Percentiles rank a stretch among this genome's conserved stretches.
Evolutionary conservation across 805 yeast genomes (phyloP).

Genomic region (Metahyphopichia silvanorum): DNA sequence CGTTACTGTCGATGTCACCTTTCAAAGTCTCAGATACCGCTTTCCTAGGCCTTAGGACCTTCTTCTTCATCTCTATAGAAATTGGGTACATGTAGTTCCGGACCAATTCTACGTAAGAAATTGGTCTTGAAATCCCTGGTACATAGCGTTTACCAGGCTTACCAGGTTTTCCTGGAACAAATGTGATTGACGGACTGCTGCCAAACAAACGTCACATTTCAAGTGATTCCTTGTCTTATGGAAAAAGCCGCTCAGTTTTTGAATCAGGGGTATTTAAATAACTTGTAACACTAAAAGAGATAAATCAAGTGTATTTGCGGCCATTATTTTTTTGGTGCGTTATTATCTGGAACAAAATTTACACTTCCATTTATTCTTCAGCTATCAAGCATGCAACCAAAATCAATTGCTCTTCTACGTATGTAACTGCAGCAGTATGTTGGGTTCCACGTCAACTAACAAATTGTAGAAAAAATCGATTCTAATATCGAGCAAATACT

Average conservation of each 20-base stretch:
- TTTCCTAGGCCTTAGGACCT: slow-evolving; percentile 30
- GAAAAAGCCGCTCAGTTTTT: no score
- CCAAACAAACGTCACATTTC: no score
- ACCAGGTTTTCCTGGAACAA: no score
- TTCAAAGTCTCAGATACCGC: no score
- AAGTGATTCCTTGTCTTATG: no score
- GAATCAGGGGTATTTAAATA: no score
- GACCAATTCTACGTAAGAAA: slow-evolving; percentile 39
- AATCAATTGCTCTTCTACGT: slow-evolving; percentile 23
- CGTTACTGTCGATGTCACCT: slow-evolving; percentile 14
- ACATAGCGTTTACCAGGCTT: no score
- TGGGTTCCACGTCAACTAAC: background rate
- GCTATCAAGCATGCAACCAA: slow-evolving; percentile 40
- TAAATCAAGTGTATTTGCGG: no score
- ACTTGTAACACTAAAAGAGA: no score
- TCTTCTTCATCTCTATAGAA: slow-evolving; percentile 19
- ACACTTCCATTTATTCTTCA: slow-evolving; percentile 6
- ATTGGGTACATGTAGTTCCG: slow-evolving; percentile 39
- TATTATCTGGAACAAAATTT: slow-evolving; percentile 20
- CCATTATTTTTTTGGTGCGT: slow-evolving; percentile 22
- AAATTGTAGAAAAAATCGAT: slow-evolving; percentile 44
- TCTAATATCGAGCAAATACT: slow-evolving; percentile 49
- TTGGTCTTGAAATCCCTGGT: no score
- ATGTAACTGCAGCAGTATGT: slow-evolving; percentile 7
- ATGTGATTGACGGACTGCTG: no score